Conservation (phyloP, 179 eudicot genomes). For the Silene coronaria region DNA sequence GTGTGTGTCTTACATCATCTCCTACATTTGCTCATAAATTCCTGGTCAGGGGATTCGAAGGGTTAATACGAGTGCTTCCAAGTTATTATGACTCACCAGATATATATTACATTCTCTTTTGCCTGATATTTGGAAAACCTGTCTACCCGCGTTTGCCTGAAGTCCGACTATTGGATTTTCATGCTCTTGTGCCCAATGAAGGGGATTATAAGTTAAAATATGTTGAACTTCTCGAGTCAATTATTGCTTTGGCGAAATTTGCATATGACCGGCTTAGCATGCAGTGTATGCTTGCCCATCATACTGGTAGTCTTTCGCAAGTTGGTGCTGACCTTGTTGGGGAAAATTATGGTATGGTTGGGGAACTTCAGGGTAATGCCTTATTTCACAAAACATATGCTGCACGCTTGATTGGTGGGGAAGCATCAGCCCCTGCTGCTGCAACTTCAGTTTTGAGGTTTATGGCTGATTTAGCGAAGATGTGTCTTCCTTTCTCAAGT, state of each 20-base stretch:
- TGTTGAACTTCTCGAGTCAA: constrained; percentile 81
- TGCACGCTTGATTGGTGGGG: constrained; percentile 98
- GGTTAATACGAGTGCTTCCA: constrained; percentile 78
- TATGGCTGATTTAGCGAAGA: constrained; percentile 96
- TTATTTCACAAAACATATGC: constrained; percentile 98
- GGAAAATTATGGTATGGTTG: constrained; percentile 71
- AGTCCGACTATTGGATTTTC: constrained; percentile 97
- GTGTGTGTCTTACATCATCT: constrained; percentile 92
- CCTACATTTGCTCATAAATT: constrained; percentile 88
- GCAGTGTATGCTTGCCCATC: constrained; percentile 78
- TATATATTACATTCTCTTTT: constrained; percentile 90
- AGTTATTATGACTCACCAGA: constrained; percentile 98
- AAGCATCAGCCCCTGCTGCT: constrained; percentile 97
- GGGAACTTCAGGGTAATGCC: constrained; percentile 99
- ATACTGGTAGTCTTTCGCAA: constrained; percentile 81
- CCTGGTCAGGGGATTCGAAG: constrained; percentile 87
- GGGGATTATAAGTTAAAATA: constrained; percentile 70
- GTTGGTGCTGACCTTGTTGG: constrained; percentile 78
- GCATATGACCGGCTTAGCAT: constrained; percentile 80
- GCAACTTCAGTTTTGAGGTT: constrained; percentile 95
- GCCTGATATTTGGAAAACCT: constrained; percentile 93
- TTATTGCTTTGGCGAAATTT: constrained; percentile 87
- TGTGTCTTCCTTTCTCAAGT: constrained; percentile 84
- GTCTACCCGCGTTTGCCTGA: constrained; percentile 98
- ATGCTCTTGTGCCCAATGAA: constrained; percentile 92